These are phyloP conservation scores for Cutaneotrichosporon mucoides DNA, from an alignment of 1,284 basidiomycete species.

Conservation along the genomic window DNA sequence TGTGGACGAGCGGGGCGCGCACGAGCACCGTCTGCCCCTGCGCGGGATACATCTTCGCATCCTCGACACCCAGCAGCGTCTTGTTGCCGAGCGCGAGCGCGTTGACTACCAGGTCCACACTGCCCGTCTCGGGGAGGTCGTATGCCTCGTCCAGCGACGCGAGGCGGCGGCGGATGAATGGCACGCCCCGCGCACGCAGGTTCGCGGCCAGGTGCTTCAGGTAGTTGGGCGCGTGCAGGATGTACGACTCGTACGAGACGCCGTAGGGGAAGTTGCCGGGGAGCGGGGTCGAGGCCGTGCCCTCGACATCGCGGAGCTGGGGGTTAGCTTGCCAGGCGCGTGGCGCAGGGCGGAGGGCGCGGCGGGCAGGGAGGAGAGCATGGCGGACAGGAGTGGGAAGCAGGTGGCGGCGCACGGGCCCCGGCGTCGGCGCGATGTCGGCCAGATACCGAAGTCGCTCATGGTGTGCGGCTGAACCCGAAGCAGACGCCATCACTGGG, in stretches of 20 bases:
- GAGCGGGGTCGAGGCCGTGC: constrained; percentile 11
- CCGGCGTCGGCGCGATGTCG: no score
- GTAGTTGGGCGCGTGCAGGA: constrained; percentile 47
- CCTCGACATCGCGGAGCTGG: constrained; percentile 7
- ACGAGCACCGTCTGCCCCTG: constrained; percentile 48
- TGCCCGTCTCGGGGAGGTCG: constrained; percentile 27
- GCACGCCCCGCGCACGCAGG: constrained; percentile 35
- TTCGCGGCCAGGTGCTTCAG: constrained; percentile 35
- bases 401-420: no score
- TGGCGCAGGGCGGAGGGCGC: no score
- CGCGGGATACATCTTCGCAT: constrained; percentile 40
- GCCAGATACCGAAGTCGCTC: no score
- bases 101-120: constrained; percentile 50
- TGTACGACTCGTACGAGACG: constrained; percentile 40
- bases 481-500: no score
- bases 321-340: no score
- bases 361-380: no score
- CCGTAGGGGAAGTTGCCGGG: constrained; percentile 26
- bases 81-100: constrained; percentile 49
- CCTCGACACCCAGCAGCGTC: constrained; percentile 43
- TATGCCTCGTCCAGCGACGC: constrained; percentile 47
- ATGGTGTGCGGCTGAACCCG: no score
- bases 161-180: constrained; percentile 40
- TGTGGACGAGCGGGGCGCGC: constrained; percentile 30
- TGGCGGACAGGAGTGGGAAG: no score